Evolutionary conservation across 257 asterid species (phyloP).

Genomic region (Nemophila menziesii): DNA sequence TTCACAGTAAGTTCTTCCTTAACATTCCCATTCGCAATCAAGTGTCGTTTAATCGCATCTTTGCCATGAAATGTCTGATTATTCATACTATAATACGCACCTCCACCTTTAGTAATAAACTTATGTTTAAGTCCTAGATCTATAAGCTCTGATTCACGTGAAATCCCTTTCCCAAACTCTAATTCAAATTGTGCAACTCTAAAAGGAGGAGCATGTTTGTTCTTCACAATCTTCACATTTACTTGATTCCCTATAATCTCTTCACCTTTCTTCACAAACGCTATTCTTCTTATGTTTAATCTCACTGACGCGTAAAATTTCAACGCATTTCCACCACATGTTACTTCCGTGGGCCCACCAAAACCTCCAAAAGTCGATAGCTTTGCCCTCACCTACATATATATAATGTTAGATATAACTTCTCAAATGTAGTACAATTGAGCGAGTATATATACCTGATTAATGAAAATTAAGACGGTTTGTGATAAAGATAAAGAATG

Average conservation of each 20-base stretch:
- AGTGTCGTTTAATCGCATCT: constrained; percentile 50
- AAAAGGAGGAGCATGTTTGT: constrained; percentile 93
- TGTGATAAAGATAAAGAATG: constrained; percentile 92
- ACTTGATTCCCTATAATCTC: constrained; percentile 83
- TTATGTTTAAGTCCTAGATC: constrained; percentile 69
- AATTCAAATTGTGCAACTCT: constrained; percentile 71
- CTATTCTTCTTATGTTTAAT: constrained; percentile 70
- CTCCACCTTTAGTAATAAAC: constrained; percentile 31
- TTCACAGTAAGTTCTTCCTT: constrained; percentile 49
- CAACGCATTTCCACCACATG: constrained; percentile 99
- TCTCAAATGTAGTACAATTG: not conserved
- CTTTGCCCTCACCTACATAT: constrained; percentile 4
- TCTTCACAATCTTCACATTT: constrained; percentile 74
- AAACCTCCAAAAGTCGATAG: constrained; percentile 60
- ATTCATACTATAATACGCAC: constrained; percentile 24
- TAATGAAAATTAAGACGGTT: constrained; percentile 72
- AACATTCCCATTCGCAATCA: constrained; percentile 29
- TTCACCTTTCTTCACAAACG: constrained; percentile 76
- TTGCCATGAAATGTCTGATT: constrained; percentile 34
- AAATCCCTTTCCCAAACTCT: constrained; percentile 81
- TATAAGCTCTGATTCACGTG: constrained; percentile 61
- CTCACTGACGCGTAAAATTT: constrained; percentile 96
- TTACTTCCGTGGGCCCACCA: constrained; percentile 88
- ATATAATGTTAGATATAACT: not conserved
- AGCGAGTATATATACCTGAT: constrained; percentile 44